phyloP scores from a whole-genome alignment of 2,329 filamentous ascomycete genomes.

The Emericellopsis cladophorae region DNA sequence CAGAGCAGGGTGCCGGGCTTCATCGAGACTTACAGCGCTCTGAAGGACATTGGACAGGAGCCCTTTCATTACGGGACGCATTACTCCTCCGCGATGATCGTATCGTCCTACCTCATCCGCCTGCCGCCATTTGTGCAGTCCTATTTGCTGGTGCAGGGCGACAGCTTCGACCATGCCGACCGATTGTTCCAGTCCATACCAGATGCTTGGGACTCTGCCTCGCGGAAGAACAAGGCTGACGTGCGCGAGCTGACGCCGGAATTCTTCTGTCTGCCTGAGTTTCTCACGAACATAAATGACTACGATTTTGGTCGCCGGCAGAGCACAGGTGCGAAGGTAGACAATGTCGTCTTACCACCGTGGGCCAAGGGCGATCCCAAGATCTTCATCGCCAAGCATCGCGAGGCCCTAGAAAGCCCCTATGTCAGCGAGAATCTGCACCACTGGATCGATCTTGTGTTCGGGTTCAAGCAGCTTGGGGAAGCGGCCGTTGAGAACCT shows the following conservation, averaged over 20 bases:
- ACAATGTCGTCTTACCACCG: constrained; percentile 78
- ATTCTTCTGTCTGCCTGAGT: constrained; percentile 94
- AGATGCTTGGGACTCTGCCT: constrained; percentile 84
- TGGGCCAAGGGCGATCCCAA: constrained; percentile 96
- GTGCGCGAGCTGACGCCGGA: constrained; percentile 91
- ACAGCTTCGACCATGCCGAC: constrained; percentile 90
- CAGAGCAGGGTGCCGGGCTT: constrained; percentile 65
- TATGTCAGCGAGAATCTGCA: constrained; percentile 85
- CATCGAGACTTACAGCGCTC: constrained; percentile 70
- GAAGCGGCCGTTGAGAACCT: constrained; percentile 83
- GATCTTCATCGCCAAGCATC: constrained; percentile 89
- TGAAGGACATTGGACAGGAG: constrained; percentile 84
- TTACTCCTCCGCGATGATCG: constrained; percentile 98
- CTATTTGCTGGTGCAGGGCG: constrained; percentile 88
- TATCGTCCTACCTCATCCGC: constrained; percentile 89
- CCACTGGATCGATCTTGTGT: constrained; percentile 91
- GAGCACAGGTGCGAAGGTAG: constrained; percentile 65
- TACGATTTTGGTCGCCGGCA: constrained; percentile 90
- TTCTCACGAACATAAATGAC: constrained; percentile 82
- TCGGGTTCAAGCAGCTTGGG: constrained; percentile 86
- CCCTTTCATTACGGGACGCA: constrained; percentile 98
- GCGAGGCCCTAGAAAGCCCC: constrained; percentile 89
- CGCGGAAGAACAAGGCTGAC: constrained; percentile 81
- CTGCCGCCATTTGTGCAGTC: constrained; percentile 94
- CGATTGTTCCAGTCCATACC: constrained; percentile 88